These are phyloP conservation scores for Triglochin maritima DNA, from an alignment of 106 monocot genomes.

Conservation along the genomic window DNA sequence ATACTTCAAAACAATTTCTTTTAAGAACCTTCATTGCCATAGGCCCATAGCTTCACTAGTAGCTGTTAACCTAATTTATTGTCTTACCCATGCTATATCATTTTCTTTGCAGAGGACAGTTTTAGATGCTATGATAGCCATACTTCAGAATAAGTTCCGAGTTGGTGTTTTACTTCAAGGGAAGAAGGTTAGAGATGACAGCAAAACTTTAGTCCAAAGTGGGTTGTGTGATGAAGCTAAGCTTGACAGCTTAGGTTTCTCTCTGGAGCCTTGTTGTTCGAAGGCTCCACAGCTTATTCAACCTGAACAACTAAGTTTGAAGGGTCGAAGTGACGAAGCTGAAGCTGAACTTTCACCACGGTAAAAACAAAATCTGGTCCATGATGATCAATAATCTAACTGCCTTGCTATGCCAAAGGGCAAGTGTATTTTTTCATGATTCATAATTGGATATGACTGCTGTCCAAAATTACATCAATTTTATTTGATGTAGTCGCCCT, in stretches of 20 bases:
- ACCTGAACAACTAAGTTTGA: slow-evolving; percentile 1
- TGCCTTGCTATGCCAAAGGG: too few relatives aligned
- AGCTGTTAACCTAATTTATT: too few relatives aligned
- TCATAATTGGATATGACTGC: too few relatives aligned
- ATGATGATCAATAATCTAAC: too few relatives aligned
- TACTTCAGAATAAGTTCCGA: slow-evolving; percentile 34
- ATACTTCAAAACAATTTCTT: too few relatives aligned
- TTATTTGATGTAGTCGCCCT: too few relatives aligned
- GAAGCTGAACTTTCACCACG: slow-evolving; percentile 7
- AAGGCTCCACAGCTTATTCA: not conserved
- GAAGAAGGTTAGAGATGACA: slow-evolving; percentile 51
- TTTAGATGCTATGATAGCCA: slow-evolving; percentile 28
- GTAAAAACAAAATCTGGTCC: slow-evolving; percentile 5
- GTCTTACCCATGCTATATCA: too few relatives aligned
- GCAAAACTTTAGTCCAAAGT: slow-evolving; percentile 41
- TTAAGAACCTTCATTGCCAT: too few relatives aligned
- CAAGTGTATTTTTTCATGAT: too few relatives aligned
- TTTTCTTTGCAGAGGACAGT: slow-evolving; percentile 15
- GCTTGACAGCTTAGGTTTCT: slow-evolving; percentile 33
- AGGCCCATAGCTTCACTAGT: too few relatives aligned
- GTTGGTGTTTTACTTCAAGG: slow-evolving; percentile 47
- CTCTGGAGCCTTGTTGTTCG: slow-evolving; percentile 23
- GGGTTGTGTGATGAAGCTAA: slow-evolving; percentile 30
- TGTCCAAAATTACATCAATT: too few relatives aligned
- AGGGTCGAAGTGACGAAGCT: too few relatives aligned